Evolutionary conservation across 2,329 filamentous ascomycete genomes (phyloP).

Genomic region (Colletotrichum karsti): DNA sequence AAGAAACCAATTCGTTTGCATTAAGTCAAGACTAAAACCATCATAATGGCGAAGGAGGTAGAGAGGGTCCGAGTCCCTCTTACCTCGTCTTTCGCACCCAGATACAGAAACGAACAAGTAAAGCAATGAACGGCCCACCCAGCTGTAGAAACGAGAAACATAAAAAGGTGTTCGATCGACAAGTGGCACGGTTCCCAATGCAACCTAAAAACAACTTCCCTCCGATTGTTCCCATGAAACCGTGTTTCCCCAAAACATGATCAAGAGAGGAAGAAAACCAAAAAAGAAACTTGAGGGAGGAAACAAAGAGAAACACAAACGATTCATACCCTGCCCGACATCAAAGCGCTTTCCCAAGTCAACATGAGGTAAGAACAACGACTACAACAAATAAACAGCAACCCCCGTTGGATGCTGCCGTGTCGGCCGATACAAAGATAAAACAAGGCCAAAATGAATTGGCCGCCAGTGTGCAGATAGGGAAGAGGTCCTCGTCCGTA

Average conservation of each 20-base stretch:
- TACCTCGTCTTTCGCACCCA: background rate
- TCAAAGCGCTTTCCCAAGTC: background rate
- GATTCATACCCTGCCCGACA: background rate
- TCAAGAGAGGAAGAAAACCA: too few relatives aligned
- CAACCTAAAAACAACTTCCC: background rate
- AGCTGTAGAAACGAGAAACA: background rate
- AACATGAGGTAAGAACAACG: too few relatives aligned
- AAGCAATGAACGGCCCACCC: background rate
- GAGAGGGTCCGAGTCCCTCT: background rate
- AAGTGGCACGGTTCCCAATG: background rate
- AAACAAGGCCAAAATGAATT: constrained; percentile 13
- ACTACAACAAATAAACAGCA: too few relatives aligned
- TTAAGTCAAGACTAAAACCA: background rate
- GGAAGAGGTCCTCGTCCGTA: background rate
- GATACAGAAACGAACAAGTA: background rate
- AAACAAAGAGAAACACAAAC: background rate
- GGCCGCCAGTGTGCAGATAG: background rate
- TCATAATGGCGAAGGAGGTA: background rate
- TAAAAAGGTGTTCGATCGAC: background rate
- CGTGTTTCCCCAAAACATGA: too few relatives aligned
- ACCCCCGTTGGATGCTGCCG: constrained; percentile 10
- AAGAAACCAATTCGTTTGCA: background rate
- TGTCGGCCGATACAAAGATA: constrained; percentile 14
- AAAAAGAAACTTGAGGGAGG: too few relatives aligned
- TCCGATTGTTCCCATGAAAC: too few relatives aligned